phyloP scores from a whole-genome alignment of 148 eudicot genomes.

The Rhododendron griersonianum region DNA sequence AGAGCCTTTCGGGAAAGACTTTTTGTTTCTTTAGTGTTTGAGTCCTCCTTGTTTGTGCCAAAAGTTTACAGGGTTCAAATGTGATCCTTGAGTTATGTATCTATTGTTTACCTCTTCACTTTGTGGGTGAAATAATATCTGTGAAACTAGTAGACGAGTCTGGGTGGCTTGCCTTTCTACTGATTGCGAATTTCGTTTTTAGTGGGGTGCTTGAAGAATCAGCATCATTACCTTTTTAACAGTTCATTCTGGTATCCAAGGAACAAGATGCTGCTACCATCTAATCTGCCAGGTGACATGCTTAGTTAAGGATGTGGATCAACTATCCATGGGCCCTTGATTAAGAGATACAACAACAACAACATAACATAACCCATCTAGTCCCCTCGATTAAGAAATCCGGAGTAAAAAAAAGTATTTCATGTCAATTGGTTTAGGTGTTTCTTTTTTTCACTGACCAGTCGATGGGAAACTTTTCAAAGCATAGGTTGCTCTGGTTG shows the following conservation, averaged over 20 bases:
- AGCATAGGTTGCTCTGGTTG: not conserved
- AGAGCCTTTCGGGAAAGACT: not conserved
- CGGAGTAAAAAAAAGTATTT: not conserved
- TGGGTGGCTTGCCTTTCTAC: not conserved
- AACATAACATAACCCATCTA: no score
- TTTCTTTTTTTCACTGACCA: not conserved
- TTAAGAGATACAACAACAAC: not conserved
- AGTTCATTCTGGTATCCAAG: not conserved
- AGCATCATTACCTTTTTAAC: not conserved
- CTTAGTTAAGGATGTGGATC: not conserved
- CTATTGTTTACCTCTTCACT: not conserved
- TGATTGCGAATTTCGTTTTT: not conserved
- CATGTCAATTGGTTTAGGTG: not conserved
- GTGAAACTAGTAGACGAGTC: not conserved
- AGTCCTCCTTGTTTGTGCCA: not conserved
- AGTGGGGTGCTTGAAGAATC: not conserved
- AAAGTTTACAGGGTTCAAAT: not conserved
- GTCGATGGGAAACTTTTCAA: not conserved
- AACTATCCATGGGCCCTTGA: not conserved
- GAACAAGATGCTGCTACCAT: not conserved
- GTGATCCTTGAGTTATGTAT: not conserved
- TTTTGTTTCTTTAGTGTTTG: not conserved
- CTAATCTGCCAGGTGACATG: not conserved
- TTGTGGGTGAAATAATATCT: not conserved
- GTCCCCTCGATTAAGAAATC: not conserved